These are phyloP conservation scores for Penicillium sp. DNA, from an alignment of 2,329 filamentous ascomycete genomes.

Conservation along the genomic window DNA sequence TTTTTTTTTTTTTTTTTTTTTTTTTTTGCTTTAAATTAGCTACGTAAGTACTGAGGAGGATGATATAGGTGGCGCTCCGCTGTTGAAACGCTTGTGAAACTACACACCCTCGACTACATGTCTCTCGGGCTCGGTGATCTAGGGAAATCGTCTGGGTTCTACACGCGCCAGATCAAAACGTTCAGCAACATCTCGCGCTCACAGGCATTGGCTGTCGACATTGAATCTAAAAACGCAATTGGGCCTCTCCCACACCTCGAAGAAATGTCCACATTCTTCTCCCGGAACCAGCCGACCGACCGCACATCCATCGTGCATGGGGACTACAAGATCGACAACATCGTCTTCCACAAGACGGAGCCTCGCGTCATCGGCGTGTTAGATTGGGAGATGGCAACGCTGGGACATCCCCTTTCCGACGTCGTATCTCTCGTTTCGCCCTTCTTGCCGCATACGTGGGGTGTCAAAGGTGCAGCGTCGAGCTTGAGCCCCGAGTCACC, in stretches of 20 bases:
- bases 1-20: background rate
- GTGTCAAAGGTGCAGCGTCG: background rate
- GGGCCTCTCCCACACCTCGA: slow-evolving; percentile 83
- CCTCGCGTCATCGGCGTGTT: slow-evolving; percentile 88
- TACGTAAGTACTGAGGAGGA: background rate
- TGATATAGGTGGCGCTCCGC: slow-evolving; percentile 75
- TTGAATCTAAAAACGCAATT: slow-evolving; percentile 75
- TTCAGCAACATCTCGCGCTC: slow-evolving; percentile 77
- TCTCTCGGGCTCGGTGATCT: slow-evolving; percentile 72
- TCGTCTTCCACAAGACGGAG: slow-evolving; percentile 88
- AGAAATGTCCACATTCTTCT: slow-evolving; percentile 79
- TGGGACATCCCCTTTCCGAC: slow-evolving; percentile 91
- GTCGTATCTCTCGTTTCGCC: slow-evolving; percentile 73
- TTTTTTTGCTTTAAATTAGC: too few relatives aligned
- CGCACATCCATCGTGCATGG: slow-evolving; percentile 83
- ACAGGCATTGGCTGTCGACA: slow-evolving; percentile 75
- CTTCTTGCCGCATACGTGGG: slow-evolving; percentile 35
- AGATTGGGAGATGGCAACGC: slow-evolving; percentile 98
- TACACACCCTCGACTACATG: slow-evolving; percentile 74
- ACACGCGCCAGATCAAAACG: slow-evolving; percentile 83
- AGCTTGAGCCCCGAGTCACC: background rate
- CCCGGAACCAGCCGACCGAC: slow-evolving; percentile 71
- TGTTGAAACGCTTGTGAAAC: slow-evolving; percentile 78
- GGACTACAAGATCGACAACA: slow-evolving; percentile 94
- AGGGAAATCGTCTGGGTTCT: slow-evolving; percentile 78